Percentiles rank a stretch among this genome's conserved stretches.
Conservation (phyloP, 176 grass and related monocot genomes). For the Aegilops bicornis region DNA sequence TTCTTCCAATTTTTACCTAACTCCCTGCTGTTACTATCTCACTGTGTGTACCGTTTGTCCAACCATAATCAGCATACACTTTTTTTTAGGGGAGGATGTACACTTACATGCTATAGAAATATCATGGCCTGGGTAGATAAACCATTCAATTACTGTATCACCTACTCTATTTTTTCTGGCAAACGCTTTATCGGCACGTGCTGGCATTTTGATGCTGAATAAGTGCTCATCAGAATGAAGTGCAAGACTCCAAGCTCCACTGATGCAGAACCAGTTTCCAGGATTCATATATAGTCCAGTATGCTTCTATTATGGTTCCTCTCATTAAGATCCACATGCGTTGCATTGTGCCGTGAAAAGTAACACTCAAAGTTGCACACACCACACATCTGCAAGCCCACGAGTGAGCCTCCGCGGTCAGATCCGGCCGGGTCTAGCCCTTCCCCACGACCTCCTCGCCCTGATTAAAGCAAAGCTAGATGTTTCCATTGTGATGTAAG, state of each 20-base stretch:
- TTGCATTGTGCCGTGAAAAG: background rate
- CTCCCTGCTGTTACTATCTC: background rate
- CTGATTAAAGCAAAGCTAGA: background rate
- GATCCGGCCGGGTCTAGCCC: too few species aligned
- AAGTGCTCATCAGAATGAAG: background rate
- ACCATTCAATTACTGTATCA: conserved; percentile 23
- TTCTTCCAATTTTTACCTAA: background rate
- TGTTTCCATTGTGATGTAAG: background rate
- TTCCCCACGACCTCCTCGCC: too few species aligned
- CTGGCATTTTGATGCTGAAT: background rate
- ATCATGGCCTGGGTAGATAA: conserved; percentile 1
- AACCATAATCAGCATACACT: background rate
- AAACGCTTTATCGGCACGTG: background rate
- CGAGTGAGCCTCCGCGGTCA: too few species aligned
- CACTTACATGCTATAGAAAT: conserved; percentile 15
- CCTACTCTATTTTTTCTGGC: background rate
- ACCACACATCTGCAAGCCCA: too few species aligned
- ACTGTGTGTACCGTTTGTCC: background rate
- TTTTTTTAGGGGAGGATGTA: background rate
- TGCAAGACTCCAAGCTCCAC: background rate
- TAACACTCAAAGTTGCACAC: too few species aligned
- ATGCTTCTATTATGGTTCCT: conserved; percentile 13
- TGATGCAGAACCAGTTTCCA: background rate
- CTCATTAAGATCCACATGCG: background rate
- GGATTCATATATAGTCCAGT: background rate